These are phyloP conservation scores for Cyclostephanos invisitatus DNA, from an alignment of 108 stramenopile species.

Conservation along the genomic window DNA sequence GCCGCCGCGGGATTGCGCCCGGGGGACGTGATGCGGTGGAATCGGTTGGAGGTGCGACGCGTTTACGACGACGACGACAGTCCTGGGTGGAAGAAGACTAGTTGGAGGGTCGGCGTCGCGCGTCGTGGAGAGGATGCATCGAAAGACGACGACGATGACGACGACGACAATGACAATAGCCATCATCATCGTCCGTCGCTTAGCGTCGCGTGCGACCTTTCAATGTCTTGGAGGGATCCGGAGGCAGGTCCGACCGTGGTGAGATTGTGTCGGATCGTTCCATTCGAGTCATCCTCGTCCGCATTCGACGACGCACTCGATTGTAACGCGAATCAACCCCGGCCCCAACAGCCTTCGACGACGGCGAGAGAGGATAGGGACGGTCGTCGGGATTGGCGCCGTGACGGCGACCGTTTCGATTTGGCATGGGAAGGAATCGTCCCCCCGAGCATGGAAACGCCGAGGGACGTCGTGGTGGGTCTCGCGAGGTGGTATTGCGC, in stretches of 20 bases:
- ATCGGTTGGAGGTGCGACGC: constrained; percentile 40
- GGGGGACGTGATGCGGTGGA: constrained; percentile 43
- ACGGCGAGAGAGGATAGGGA: not conserved
- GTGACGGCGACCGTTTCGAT: constrained; percentile 3
- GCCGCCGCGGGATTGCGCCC: constrained; percentile 21
- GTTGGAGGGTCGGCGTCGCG: not conserved
- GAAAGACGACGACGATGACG: not conserved
- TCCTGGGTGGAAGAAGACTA: not conserved
- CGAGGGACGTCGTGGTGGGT: constrained; percentile 17
- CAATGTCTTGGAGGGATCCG: constrained; percentile 37
- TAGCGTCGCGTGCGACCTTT: constrained; percentile 32
- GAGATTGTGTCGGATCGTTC: constrained; percentile 37
- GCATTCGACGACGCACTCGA: not conserved
- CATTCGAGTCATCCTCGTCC: constrained; percentile 9
- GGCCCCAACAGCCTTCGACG: not conserved
- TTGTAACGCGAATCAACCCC: not conserved
- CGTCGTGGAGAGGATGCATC: not conserved
- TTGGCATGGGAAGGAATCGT: constrained; percentile 39
- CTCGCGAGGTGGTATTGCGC: constrained; percentile 40
- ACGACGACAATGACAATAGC: not conserved
- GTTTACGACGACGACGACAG: constrained; percentile 2
- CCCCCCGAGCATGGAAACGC: constrained; percentile 18
- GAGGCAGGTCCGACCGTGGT: constrained; percentile 19
- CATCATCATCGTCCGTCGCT: constrained; percentile 13
- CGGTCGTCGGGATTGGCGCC: not conserved